Evolutionary conservation across 805 yeast genomes (phyloP).

Genomic region (Saccharomycopsis fermentans): DNA sequence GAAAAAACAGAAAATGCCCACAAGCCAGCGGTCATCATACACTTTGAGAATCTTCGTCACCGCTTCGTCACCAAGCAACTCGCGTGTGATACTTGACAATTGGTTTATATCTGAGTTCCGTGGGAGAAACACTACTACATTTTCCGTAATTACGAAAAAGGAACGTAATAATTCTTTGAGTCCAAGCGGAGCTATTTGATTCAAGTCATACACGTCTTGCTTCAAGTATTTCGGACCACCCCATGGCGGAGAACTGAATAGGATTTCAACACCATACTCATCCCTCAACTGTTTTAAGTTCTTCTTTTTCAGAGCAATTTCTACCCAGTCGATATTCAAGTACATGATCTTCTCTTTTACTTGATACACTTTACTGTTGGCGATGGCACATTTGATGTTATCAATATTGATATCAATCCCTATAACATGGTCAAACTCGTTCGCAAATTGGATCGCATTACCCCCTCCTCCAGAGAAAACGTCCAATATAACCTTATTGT

Average conservation of each 20-base stretch:
- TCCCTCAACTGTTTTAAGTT: constrained; percentile 9
- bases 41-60: constrained; percentile 38
- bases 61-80: constrained; percentile 35
- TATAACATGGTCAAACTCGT: constrained; percentile 41
- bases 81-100: constrained; percentile 35
- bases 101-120: constrained; percentile 47
- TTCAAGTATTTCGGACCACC: constrained; percentile 60
- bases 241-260: constrained; percentile 83
- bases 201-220: constrained; percentile 37
- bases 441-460: constrained; percentile 67
- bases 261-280: constrained; percentile 32
- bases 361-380: constrained; percentile 57
- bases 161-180: constrained; percentile 36
- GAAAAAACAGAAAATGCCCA: constrained; percentile 53
- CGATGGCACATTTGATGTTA: constrained; percentile 54
- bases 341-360: constrained; percentile 42
- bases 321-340: constrained; percentile 37
- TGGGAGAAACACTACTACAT: constrained; percentile 56
- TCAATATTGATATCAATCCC: constrained; percentile 54
- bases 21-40: constrained; percentile 32
- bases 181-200: constrained; percentile 37
- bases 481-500: constrained; percentile 41
- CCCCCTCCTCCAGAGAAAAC: constrained; percentile 88
- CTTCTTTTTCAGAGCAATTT: constrained; percentile 9
- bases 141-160: constrained; percentile 31